Evolutionary conservation across 1,284 basidiomycete genomes (phyloP), one percentile per base, ranked within the genome.

Genomic region (Apiotrichum siamense): DNA sequence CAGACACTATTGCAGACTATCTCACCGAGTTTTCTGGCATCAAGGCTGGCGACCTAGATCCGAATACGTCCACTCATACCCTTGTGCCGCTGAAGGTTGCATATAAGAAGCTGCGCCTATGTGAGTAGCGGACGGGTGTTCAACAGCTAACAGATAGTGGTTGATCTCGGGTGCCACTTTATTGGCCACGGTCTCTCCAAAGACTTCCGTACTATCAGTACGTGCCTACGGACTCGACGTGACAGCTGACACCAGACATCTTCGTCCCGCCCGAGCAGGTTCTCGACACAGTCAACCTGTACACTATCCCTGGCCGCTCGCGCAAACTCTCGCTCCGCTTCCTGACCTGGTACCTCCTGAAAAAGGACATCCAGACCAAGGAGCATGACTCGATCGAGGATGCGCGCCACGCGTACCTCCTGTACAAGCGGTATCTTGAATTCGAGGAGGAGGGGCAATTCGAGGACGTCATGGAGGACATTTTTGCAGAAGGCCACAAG

Each of bases 181-280:
- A 88, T 98, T 49, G 96, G 96, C 0, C 94, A 99, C 64, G 96
- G 96, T 1, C 80, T 98, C n/a, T 87, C 89, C n/a, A 97, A 97
- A 70, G 96, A 98, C 73, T 97, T 98, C 75, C 81, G 96, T 12
- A 98, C 96, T 52, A 97, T 98, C 76, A 98, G 91, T 93, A 61
- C 66, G 88, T 77, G n/a, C n/a, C n/a, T n/a, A n/a, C n/a, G n/a
- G n/a, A n/a, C n/a, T n/a, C n/a, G n/a, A n/a, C n/a, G n/a, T n/a
- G n/a, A n/a, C n/a, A n/a, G 7, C 29, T 7, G n/a, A 31, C 23
- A 15, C 17, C 63, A 94, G 92, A 98, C 71, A 90, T 98, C 44
- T 93, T 86, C 66, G 90, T 99, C 7, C 94, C 96, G 0, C 88
- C 90, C 0, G 82, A 87, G 4, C 93, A 96, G 72, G 92, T 99